A percentile compares a stretch with the other conserved stretches of the same genome.
Conservation (phyloP, 768 basidiomycete species). For the Auricularia heimuer region DNA sequence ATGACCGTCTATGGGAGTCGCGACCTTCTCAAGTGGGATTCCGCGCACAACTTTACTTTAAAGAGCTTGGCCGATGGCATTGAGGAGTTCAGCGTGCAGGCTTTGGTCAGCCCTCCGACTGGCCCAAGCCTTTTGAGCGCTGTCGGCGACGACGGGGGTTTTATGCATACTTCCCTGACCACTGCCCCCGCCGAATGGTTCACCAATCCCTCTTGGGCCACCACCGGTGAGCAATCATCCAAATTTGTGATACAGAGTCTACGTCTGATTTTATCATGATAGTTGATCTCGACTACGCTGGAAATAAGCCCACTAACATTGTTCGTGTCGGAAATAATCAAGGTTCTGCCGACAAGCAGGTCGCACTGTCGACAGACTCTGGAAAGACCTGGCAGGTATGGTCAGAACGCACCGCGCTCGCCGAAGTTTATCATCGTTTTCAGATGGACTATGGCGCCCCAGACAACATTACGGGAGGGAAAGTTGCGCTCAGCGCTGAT, state of each 20-base stretch:
- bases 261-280: neutral
- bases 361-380: slow-evolving; percentile 45
- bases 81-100: slow-evolving; percentile 51
- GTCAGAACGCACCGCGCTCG: neutral
- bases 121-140: slow-evolving; percentile 49
- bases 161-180: slow-evolving; percentile 35
- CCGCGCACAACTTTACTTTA: slow-evolving; percentile 46
- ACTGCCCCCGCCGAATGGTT: slow-evolving; percentile 28
- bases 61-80: slow-evolving; percentile 53
- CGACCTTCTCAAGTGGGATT: slow-evolving; percentile 51
- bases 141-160: slow-evolving; percentile 45
- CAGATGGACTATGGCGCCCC: slow-evolving; percentile 43
- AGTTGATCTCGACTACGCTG: slow-evolving; percentile 44
- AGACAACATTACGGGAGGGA: slow-evolving; percentile 28
- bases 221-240: slow-evolving; percentile 8
- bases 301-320: slow-evolving; percentile 37
- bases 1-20: slow-evolving; percentile 52
- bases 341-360: slow-evolving; percentile 34
- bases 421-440: slow-evolving; percentile 7
- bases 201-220: slow-evolving; percentile 35
- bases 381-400: slow-evolving; percentile 39
- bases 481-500: slow-evolving; percentile 38
- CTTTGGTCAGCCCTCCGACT: slow-evolving; percentile 50
- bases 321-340: slow-evolving; percentile 20
- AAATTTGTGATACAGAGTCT: slow-evolving; percentile 18